Base-by-base conservation (phyloP, 306 rosid genomes). In the Medicago ruthenica region DNA sequence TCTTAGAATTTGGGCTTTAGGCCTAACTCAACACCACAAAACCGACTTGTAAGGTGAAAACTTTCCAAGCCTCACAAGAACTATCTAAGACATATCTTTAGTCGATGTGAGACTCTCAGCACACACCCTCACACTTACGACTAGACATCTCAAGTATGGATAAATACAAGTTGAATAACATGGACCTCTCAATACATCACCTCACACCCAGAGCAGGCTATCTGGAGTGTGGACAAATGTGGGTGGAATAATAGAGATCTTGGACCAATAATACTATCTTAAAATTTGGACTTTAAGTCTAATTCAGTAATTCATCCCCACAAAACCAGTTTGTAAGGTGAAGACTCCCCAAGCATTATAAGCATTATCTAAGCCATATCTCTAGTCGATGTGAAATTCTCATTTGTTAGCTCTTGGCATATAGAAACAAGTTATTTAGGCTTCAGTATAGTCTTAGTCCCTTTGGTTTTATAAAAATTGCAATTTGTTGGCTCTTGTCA, bases 401-500 rank as follows among this genome's bases (percentile, higher is more conserved):
- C 13, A 16, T 51, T 12, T 45, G 51, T 51, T 51, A 16, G 70
- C 68, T 59, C 15, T 18, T 48, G 62, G 69, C 44, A 73, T 37
- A 16, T 47, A 10, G 62, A 66, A 71, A 51, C 60, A 44, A 67
- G 57, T 51, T 45, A 37, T 31, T 64, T 42, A 31, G 60, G 67
- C 73, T 50, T 45, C 31, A 61, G 12, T 18, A 75, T 17, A 47
- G 4, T 80, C 36, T 18, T 63, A 55, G 50, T 41, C 59, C 60
- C 60, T 51, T 63, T 34, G 60, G 24, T 53, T 37, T 53, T 51
- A 62, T 10, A 31, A 27, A 77, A 67, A 76, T 4, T 50, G 9
- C 18, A 50, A n/a, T 50, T 16, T n/a, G 57, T 50, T n/a, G 20
- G 69, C 73, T 51, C 15, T 18, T 39, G 67, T 67, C 36, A 73